Base-by-base conservation (phyloP, 208 protist genomes). In the Crithidia expoeki region DNA sequence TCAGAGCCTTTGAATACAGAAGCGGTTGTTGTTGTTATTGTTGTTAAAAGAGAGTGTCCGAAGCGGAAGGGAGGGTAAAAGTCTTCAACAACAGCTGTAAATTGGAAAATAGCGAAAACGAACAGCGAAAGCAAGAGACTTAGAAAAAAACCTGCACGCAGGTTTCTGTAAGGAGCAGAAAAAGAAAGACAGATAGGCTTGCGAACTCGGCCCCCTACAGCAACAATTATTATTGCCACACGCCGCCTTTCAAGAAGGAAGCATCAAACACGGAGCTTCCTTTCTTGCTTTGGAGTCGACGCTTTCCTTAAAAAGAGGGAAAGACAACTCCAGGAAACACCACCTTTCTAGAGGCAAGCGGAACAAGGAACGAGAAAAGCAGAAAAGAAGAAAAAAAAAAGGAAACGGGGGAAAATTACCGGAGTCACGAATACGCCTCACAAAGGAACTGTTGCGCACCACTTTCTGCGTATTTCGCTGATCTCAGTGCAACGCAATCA, bases 371-470 rank as follows among this genome's bases (percentile, higher is more conserved):
- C 10, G 19, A 50, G 21, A 50, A 21, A 50, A 7, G 44, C 16
- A 50, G 19, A 21, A 50, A 50, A 19, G 21, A 50, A 19, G 44
- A 6, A 61, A 16, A 49, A 16, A 11, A 33, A 49, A 12, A 25
- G 23, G 42, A 42, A 66, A 16, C 46, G 49, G 44, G 44, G 21
- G 55, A 30, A 4, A 33, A 61, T 25, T 23, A 57, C 19, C 30
- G 17, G 30, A 33, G 30, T 3, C 11, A 30, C 17, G 17, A 38
- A 14, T 2, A 27, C 23, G 33, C 44, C 16, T 19, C 9, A 63
- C 36, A 49, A 63, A 63, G 40, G 17, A 49, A 28, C 27, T 56
- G 61, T 47, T 56, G 47, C 46, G 46, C 47, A 56, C 61, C 40
- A 49, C 7, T 12, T 63, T 51, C 40, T 63, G 57, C 36, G 28